Conservation (phyloP, 495 filamentous ascomycete genomes). For the Penicillium roqueforti region DNA sequence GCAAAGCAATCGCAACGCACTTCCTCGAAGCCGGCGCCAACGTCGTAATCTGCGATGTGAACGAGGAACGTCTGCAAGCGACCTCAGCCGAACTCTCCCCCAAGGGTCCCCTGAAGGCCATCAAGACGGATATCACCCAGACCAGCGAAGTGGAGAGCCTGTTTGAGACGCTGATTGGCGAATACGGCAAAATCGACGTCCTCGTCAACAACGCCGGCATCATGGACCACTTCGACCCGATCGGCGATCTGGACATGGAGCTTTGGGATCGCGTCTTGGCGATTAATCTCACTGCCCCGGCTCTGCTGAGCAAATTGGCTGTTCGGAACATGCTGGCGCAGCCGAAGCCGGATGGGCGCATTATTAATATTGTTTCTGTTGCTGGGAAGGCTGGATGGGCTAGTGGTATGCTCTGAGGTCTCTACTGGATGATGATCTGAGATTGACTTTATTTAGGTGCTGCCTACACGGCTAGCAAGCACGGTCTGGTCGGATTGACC, state of each 20-base stretch:
- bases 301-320: conserved; percentile 49
- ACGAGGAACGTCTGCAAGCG: conserved; percentile 29
- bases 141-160: conserved; percentile 33
- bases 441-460: conserved; percentile 35
- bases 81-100: conserved; percentile 37
- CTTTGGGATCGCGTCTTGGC: conserved; percentile 56
- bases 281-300: conserved; percentile 58
- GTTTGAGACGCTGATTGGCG: conserved; percentile 27
- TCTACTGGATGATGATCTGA: neutral
- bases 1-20: conserved; percentile 38
- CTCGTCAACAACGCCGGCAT: conserved; percentile 46
- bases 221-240: conserved; percentile 56
- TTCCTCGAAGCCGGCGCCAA: conserved; percentile 38
- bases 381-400: conserved; percentile 33
- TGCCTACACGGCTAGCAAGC: conserved; percentile 46
- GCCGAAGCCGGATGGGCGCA: conserved; percentile 26
- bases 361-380: conserved; percentile 39
- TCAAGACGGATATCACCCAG: conserved; percentile 41
- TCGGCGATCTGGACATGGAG: conserved; percentile 45
- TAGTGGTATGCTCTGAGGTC: conserved; percentile 23
- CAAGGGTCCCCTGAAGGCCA: conserved; percentile 33
- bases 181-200: conserved; percentile 35
- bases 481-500: conserved; percentile 51
- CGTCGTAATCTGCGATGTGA: conserved; percentile 44
- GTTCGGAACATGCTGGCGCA: conserved; percentile 43